Evolutionary conservation across 2,329 filamentous ascomycete genomes (phyloP).

Genomic region (Penicillium oxalicum): DNA sequence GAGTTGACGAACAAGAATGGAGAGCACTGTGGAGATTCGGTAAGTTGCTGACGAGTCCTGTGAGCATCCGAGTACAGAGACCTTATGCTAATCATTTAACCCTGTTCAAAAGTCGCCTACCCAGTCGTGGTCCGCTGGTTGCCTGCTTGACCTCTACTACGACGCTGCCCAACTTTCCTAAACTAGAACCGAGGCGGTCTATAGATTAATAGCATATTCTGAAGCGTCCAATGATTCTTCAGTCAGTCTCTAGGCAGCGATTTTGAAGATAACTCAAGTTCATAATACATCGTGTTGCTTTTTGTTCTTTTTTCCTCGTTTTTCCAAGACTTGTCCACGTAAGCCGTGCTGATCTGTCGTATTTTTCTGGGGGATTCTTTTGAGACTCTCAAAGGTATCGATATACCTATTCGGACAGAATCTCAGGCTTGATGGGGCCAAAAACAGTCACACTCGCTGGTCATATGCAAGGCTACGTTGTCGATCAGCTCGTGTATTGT

Average conservation of each 20-base stretch:
- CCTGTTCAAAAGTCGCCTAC: conserved; percentile 64
- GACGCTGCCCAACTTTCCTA: conserved; percentile 58
- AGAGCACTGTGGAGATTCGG: conserved; percentile 77
- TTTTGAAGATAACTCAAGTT: neutral
- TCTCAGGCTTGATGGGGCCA: no score
- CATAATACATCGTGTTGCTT: neutral
- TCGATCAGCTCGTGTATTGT: no score
- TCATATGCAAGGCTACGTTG: no score
- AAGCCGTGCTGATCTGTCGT: neutral
- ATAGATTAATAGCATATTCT: neutral
- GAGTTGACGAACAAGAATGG: conserved; percentile 92
- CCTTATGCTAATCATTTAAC: neutral
- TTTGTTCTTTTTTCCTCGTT: neutral
- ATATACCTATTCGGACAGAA: no score
- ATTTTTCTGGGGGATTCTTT: no score
- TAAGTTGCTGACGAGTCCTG: conserved; percentile 41
- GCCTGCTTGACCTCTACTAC: conserved; percentile 92
- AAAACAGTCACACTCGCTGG: no score
- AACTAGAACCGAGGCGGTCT: neutral
- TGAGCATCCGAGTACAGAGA: neutral
- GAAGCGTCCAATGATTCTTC: neutral
- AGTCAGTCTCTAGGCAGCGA: neutral
- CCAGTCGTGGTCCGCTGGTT: conserved; percentile 93
- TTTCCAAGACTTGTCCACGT: neutral
- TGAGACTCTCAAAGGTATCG: no score